These are phyloP conservation scores for Hyphopichia fennica DNA, from an alignment of 1,139 yeast species.

Conservation along the genomic window DNA sequence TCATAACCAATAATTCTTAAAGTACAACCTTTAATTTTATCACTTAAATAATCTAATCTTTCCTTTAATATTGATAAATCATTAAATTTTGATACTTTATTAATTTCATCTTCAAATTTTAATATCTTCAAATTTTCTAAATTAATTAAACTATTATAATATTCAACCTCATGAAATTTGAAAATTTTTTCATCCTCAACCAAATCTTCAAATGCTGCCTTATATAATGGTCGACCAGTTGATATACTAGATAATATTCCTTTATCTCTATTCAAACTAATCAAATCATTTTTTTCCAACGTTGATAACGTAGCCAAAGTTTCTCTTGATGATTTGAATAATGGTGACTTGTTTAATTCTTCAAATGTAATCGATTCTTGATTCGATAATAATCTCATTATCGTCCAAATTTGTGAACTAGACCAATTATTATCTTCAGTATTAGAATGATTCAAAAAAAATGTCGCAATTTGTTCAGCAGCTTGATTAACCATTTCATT, in stretches of 20 bases:
- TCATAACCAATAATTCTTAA: slow-evolving; percentile 47
- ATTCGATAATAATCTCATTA: slow-evolving; percentile 64
- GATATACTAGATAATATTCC: slow-evolving; percentile 68
- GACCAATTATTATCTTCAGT: slow-evolving; percentile 50
- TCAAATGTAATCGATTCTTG: slow-evolving; percentile 46
- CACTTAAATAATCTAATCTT: slow-evolving; percentile 64
- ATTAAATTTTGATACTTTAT: slow-evolving; percentile 50
- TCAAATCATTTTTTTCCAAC: slow-evolving; percentile 77
- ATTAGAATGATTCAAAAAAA: slow-evolving; percentile 54
- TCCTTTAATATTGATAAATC: slow-evolving; percentile 50
- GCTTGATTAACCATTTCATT: slow-evolving; percentile 80
- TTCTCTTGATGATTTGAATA: slow-evolving; percentile 62
- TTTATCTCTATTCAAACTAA: slow-evolving; percentile 66
- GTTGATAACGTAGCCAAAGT: slow-evolving; percentile 55
- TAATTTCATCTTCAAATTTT: slow-evolving; percentile 69
- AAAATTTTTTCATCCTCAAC: slow-evolving; percentile 56
- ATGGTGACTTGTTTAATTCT: slow-evolving; percentile 57
- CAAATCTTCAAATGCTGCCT: slow-evolving; percentile 74
- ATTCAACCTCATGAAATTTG: slow-evolving; percentile 64
- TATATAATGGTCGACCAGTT: slow-evolving; percentile 84
- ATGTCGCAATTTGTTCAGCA: slow-evolving; percentile 83
- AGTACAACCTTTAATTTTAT: slow-evolving; percentile 61
- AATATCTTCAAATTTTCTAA: slow-evolving; percentile 65
- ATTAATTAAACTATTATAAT: slow-evolving; percentile 52
- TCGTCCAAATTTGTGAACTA: slow-evolving; percentile 85